A percentile compares a stretch with the other conserved stretches of the same genome.
Evolutionary conservation across 805 yeast genomes (phyloP).

Genomic region (Candida mattraensis): DNA sequence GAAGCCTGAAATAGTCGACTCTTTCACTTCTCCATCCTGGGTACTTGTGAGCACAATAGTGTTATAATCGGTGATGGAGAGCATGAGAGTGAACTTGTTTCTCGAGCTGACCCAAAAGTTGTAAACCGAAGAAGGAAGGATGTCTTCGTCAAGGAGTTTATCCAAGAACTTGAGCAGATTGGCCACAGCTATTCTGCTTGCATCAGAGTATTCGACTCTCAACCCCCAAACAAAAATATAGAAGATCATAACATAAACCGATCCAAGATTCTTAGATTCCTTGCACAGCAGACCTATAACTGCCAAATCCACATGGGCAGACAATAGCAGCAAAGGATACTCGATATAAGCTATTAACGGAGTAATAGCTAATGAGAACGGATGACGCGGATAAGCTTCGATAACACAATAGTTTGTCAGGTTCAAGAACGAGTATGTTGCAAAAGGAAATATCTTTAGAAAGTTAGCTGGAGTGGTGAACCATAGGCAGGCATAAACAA

Average conservation of each 20-base stretch:
- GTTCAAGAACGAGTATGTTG: constrained; percentile 42
- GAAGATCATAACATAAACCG: constrained; percentile 34
- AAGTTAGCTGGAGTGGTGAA: constrained; percentile 32
- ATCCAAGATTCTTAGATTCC: constrained; percentile 28
- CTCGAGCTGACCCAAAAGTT: constrained; percentile 20
- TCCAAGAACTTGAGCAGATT: constrained; percentile 26
- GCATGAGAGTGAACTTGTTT: constrained; percentile 18
- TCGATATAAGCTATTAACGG: constrained; percentile 41
- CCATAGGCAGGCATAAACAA: constrained; percentile 41
- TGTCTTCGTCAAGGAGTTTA: constrained; percentile 16
- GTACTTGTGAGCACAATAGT: constrained; percentile 2
- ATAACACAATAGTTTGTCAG: constrained; percentile 33
- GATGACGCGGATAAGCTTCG: constrained; percentile 35
- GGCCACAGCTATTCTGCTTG: constrained; percentile 32
- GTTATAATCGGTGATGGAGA: constrained; percentile 21
- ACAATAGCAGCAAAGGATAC: constrained; percentile 36
- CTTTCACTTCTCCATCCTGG: constrained; percentile 8
- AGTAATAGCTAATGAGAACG: constrained; percentile 33
- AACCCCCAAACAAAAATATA: constrained; percentile 39
- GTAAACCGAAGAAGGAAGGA: constrained; percentile 13
- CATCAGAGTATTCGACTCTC: constrained; percentile 39
- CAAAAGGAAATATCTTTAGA: constrained; percentile 41
- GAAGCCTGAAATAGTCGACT: constrained; percentile 2
- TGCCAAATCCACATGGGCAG: constrained; percentile 41
- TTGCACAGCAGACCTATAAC: constrained; percentile 30